Evolutionary conservation across 176 grass and related monocot genomes (phyloP), one percentile per base, ranked within the genome.

Genomic region (Cenchrus americanus): DNA sequence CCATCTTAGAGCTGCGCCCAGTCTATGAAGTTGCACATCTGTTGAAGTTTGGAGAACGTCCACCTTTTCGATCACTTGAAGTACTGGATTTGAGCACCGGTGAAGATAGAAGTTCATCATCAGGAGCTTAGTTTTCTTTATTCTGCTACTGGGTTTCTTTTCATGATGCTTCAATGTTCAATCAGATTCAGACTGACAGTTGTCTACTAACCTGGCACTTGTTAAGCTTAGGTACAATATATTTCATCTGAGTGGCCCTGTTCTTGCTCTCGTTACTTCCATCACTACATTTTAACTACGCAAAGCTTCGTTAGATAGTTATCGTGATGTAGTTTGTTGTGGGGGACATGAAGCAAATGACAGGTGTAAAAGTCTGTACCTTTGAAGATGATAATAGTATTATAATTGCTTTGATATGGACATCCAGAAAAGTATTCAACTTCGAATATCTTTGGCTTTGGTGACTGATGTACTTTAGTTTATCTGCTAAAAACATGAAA

Each of bases 1-100:
- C 85, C 55, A 96, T 98, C 78, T 78, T 55, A 69, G 86, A 94
- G 61, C 76, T 95, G 55, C 87, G 82, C 27, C 93, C 91, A 65
- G 87, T 92, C 81, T 98, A 95, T 89, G 93, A 98, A 83, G 64
- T 92, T 85, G 93, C 86, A 75, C 91, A 95, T 92, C 86, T 95
- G 22, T 76, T 95, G 81, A 98, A 98, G 86, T 95, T 98, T 87
- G 91, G 93, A 59, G 73, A 94, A 44, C 68, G 83, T 0, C 96
- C 96, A 18, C 87, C 96, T 43, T 98, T 95, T 72, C 80, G 63
- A 32, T 79, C 83, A 67, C 41, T 90, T 65, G 96, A 94, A 77
- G 86, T 70, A 67, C 69, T 87, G 70, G 63, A 88, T 82, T 76
- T 80, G 23, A 80, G 65, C 67, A 79, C 22, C 76, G 62, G 26